phyloP scores from a whole-genome alignment of 805 yeast genomes.

The Lipomyces orientalis region DNA sequence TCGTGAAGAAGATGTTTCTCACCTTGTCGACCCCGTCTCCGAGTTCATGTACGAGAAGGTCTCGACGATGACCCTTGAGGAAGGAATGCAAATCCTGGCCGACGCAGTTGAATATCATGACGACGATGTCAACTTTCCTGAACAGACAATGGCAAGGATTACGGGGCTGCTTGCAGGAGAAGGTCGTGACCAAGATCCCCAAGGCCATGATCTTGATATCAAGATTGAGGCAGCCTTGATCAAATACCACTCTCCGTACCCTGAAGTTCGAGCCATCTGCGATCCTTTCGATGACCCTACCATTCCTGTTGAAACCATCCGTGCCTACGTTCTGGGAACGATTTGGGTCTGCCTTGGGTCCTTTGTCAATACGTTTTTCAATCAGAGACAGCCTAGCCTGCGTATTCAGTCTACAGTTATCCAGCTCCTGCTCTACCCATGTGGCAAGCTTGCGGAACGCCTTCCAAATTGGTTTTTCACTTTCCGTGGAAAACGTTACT shows the following conservation, averaged over 20 bases:
- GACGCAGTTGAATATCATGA: slow-evolving; percentile 49
- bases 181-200: background rate
- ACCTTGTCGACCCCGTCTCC: slow-evolving; percentile 17
- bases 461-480: slow-evolving; percentile 23
- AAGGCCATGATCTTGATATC: slow-evolving; percentile 38
- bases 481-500: slow-evolving; percentile 46
- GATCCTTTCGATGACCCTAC: background rate
- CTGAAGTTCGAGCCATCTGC: slow-evolving; percentile 68
- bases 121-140: slow-evolving; percentile 54
- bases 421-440: slow-evolving; percentile 67
- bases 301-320: too few species aligned
- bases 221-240: slow-evolving; percentile 46
- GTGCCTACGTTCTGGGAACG: slow-evolving; percentile 43
- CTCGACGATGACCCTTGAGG: slow-evolving; percentile 45
- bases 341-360: slow-evolving; percentile 61
- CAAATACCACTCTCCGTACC: slow-evolving; percentile 58
- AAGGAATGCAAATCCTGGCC: slow-evolving; percentile 48
- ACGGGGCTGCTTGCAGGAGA: slow-evolving; percentile 26
- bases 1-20: background rate
- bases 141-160: slow-evolving; percentile 46
- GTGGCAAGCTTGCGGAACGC: slow-evolving; percentile 50
- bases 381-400: slow-evolving; percentile 61
- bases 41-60: slow-evolving; percentile 53
- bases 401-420: slow-evolving; percentile 64
- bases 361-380: slow-evolving; percentile 60